These are phyloP conservation scores for Decorospora gaudefroyi DNA, from an alignment of 2,329 filamentous ascomycete species.

Conservation along the genomic window DNA sequence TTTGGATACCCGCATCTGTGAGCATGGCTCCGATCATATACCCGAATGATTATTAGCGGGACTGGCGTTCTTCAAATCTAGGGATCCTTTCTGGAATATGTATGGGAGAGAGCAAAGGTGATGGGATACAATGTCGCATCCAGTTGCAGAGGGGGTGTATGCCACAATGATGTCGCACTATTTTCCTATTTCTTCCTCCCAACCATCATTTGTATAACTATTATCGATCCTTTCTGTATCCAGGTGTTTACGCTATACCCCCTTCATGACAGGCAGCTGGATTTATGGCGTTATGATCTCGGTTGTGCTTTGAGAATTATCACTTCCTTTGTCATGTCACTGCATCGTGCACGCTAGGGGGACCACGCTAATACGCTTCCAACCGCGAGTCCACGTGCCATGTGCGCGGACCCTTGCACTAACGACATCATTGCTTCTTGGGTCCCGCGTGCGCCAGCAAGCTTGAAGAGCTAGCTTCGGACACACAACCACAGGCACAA, in stretches of 20 bases:
- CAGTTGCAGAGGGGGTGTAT: slow-evolving; percentile 8
- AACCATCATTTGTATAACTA: slow-evolving; percentile 25
- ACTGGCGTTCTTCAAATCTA: slow-evolving; percentile 32
- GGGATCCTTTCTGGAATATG: slow-evolving; percentile 16
- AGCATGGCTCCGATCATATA: slow-evolving; percentile 35
- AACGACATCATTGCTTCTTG: slow-evolving; percentile 18
- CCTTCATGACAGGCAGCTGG: slow-evolving; percentile 24
- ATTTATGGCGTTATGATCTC: slow-evolving; percentile 15
- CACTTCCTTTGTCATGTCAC: too few relatives aligned
- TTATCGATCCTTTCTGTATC: slow-evolving; percentile 19
- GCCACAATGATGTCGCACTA: slow-evolving; percentile 5
- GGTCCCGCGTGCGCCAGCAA: too few relatives aligned
- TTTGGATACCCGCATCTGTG: slow-evolving; percentile 32
- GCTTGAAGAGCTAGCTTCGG: slow-evolving; percentile 11
- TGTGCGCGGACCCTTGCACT: slow-evolving; percentile 15
- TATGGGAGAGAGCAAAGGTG: slow-evolving; percentile 8
- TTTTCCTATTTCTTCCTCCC: slow-evolving; percentile 5
- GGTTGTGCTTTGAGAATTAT: neutral
- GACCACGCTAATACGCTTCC: too few relatives aligned
- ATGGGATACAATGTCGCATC: slow-evolving; percentile 11
- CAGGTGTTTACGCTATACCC: slow-evolving; percentile 27
- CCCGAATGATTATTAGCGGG: slow-evolving; percentile 25
- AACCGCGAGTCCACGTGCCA: neutral
- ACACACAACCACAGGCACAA: slow-evolving; percentile 6
- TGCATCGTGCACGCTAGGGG: too few relatives aligned